Conservation (phyloP, 495 filamentous ascomycete species). For the Aspergillus indologenus region DNA sequence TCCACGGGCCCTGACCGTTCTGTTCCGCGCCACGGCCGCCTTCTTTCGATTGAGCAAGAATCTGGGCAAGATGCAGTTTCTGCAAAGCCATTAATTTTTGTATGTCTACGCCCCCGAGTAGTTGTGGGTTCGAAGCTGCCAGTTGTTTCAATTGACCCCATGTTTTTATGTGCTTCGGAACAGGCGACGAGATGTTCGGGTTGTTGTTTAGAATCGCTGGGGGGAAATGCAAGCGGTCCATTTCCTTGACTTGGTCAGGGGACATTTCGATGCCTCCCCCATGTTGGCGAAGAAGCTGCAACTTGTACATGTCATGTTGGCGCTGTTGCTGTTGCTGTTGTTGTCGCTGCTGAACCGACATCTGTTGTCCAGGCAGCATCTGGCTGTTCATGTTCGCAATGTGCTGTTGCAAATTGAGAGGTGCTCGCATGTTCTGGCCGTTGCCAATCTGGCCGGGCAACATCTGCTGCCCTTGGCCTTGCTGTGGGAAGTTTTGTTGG, state of each 20-base stretch:
- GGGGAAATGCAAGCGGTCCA: constrained; percentile 46
- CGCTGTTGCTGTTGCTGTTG: constrained; percentile 36
- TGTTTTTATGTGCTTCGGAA: constrained; percentile 61
- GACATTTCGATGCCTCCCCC: constrained; percentile 44
- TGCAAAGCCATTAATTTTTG: constrained; percentile 51
- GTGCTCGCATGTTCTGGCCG: constrained; percentile 32
- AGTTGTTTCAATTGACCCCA: constrained; percentile 73
- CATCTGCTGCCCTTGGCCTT: constrained; percentile 38
- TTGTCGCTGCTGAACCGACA: constrained; percentile 35
- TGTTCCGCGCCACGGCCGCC: constrained; percentile 20
- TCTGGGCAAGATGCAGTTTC: constrained; percentile 50
- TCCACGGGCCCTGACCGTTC: constrained; percentile 26
- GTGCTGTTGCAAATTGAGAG: constrained; percentile 34
- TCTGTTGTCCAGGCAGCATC: constrained; percentile 35
- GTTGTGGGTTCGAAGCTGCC: constrained; percentile 48
- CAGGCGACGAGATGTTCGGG: constrained; percentile 31
- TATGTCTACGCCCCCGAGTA: constrained; percentile 37
- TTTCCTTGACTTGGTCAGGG: constrained; percentile 42
- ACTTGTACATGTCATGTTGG: constrained; percentile 34
- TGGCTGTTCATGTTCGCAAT: constrained; percentile 32
- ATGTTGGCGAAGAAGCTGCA: constrained; percentile 40
- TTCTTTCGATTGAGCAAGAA: constrained; percentile 29
- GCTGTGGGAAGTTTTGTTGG: constrained; percentile 32
- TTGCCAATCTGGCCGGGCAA: constrained; percentile 37
- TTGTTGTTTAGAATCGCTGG: constrained; percentile 36